Conservation (phyloP, 176 grass and related monocot genomes). For the Typha latifolia region DNA sequence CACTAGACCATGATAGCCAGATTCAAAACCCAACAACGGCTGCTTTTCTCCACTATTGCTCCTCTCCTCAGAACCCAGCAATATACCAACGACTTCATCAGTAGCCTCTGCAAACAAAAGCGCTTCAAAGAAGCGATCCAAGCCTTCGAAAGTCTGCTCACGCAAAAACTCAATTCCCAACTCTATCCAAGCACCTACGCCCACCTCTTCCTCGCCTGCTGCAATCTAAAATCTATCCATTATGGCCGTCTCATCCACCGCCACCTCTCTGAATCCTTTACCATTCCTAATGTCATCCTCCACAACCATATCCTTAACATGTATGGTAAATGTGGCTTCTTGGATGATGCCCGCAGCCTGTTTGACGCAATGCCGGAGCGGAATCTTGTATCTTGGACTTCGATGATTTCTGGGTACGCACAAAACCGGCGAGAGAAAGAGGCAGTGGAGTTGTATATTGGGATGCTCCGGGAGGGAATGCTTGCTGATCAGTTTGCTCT, state of each 20-base stretch:
- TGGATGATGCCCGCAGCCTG: conserved; percentile 20
- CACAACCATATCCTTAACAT: conserved; percentile 19
- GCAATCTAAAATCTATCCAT: conserved; percentile 13
- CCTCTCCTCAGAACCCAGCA: too few relatives aligned
- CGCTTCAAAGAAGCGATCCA: too few relatives aligned
- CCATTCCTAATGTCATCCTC: conserved; percentile 10
- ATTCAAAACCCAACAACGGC: too few relatives aligned
- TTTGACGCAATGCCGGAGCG: conserved; percentile 23
- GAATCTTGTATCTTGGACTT: conserved; percentile 19
- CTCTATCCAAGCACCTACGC: too few relatives aligned
- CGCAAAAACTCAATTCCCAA: too few relatives aligned
- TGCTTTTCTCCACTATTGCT: too few relatives aligned
- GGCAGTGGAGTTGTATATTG: conserved; percentile 12
- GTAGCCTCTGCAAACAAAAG: too few relatives aligned
- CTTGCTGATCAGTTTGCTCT: conserved; percentile 10
- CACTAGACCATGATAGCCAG: too few relatives aligned
- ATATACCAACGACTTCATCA: too few relatives aligned
- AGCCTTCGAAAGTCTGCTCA: too few relatives aligned
- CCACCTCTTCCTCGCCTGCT: conserved; percentile 24
- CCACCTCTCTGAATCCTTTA: conserved; percentile 9
- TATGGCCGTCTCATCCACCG: conserved; percentile 12
- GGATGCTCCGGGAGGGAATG: conserved; percentile 8
- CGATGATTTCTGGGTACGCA: conserved; percentile 12
- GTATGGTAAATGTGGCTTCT: conserved; percentile 16
- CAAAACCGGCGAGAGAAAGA: background rate